These are phyloP conservation scores for Alternaria conjuncta DNA, from an alignment of 2,329 filamentous ascomycete genomes.

Conservation along the genomic window DNA sequence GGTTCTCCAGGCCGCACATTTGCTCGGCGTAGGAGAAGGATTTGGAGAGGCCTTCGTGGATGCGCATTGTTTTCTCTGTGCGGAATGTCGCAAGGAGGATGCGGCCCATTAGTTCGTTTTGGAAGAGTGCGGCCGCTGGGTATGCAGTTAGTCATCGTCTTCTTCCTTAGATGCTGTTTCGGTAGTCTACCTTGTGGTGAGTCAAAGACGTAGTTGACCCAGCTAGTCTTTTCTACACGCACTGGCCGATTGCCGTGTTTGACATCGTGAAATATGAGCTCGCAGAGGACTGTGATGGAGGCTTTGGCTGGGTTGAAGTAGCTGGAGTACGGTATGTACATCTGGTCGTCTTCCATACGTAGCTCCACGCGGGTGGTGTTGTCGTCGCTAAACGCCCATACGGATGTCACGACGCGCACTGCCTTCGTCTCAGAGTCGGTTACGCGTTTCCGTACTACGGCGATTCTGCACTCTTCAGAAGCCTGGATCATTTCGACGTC, in stretches of 20 bases:
- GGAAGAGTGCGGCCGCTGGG: conserved; percentile 49
- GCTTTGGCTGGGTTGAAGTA: conserved; percentile 56
- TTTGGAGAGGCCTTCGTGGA: conserved; percentile 52
- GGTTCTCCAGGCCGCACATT: conserved; percentile 57
- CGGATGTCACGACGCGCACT: conserved; percentile 50
- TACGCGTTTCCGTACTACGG: conserved; percentile 53
- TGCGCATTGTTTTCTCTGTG: conserved; percentile 53
- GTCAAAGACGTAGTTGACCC: conserved; percentile 56
- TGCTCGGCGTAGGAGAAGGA: conserved; percentile 55
- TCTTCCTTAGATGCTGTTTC: not conserved
- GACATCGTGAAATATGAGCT: conserved; percentile 50
- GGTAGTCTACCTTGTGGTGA: conserved; percentile 30
- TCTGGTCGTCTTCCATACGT: conserved; percentile 48
- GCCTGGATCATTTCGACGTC: conserved; percentile 52
- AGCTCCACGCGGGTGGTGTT: conserved; percentile 52
- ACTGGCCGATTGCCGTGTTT: conserved; percentile 42
- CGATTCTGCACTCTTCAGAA: conserved; percentile 49
- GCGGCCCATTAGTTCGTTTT: conserved; percentile 56
- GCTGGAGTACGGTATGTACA: conserved; percentile 54
- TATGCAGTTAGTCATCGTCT: conserved; percentile 1
- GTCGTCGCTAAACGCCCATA: conserved; percentile 55
- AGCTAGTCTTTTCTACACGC: conserved; percentile 50
- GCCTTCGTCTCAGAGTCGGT: conserved; percentile 40
- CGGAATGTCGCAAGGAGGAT: conserved; percentile 52
- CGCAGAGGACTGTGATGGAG: conserved; percentile 47